A percentile compares a stretch with the other conserved stretches of the same genome.
Conservation (phyloP, 352 stramenopile genomes). For the Pythium biforme region DNA sequence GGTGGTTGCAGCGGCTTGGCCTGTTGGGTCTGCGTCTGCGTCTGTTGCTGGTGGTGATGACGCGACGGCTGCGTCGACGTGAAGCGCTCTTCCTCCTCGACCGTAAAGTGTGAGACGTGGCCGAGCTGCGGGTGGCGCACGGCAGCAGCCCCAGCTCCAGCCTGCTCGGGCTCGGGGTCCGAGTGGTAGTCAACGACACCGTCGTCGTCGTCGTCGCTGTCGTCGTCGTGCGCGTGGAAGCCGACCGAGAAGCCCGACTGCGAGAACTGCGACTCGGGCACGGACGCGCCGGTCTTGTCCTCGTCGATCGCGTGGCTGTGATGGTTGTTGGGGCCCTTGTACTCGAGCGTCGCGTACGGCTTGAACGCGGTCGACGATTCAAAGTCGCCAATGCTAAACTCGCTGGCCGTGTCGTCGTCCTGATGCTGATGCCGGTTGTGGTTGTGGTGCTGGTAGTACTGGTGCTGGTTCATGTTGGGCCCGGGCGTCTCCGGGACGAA, state of each 20-base stretch:
- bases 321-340: neutral
- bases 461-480: neutral
- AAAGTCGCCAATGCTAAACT: slow-evolving; percentile 28
- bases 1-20: slow-evolving; percentile 2
- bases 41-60: neutral
- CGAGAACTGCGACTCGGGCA: slow-evolving; percentile 15
- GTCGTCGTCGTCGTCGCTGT: slow-evolving; percentile 23
- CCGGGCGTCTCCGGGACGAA: slow-evolving; percentile 18
- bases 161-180: slow-evolving; percentile 13
- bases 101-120: slow-evolving; percentile 14
- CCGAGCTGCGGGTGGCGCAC: slow-evolving; percentile 20
- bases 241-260: slow-evolving; percentile 25
- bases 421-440: slow-evolving; percentile 8
- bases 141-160: too few relatives aligned
- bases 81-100: slow-evolving; percentile 24
- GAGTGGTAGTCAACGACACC: slow-evolving; percentile 22
- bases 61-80: slow-evolving; percentile 12
- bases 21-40: neutral
- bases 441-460: slow-evolving; percentile 14
- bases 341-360: slow-evolving; percentile 18
- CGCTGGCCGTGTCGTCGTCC: slow-evolving; percentile 17
- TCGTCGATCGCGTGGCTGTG: neutral
- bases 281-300: slow-evolving; percentile 9
- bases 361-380: slow-evolving; percentile 21
- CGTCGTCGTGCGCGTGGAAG: slow-evolving; percentile 16